These are phyloP conservation scores for Capsella bursapastoris DNA, from an alignment of 345 rosid genomes.

Conservation along the genomic window DNA sequence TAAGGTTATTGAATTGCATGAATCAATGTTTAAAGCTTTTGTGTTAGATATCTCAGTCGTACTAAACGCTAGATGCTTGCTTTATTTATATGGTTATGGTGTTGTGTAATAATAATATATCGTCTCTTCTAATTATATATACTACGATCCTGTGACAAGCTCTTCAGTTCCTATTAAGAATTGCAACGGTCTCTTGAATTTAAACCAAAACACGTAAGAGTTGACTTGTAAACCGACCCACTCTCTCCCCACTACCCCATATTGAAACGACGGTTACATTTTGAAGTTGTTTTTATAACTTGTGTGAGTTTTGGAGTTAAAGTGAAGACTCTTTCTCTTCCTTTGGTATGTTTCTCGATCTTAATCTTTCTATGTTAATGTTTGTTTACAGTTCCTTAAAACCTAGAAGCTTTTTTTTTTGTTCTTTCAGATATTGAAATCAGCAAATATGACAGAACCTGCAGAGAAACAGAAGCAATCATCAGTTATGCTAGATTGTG, in stretches of 20 bases:
- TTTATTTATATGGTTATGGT: background rate
- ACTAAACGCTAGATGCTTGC: no score
- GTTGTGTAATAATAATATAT: no score
- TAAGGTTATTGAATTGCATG: background rate
- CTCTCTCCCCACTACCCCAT: background rate
- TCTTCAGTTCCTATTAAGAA: no score
- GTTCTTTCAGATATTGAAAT: background rate
- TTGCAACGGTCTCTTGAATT: no score
- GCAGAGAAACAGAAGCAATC: background rate
- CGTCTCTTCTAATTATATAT: no score
- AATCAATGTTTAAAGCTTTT: background rate
- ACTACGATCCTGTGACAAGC: no score
- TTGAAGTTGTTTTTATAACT: background rate
- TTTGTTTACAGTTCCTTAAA: no score
- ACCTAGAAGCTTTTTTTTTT: no score
- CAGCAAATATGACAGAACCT: background rate
- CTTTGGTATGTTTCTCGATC: background rate
- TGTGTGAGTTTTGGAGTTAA: background rate
- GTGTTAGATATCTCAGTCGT: background rate
- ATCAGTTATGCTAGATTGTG: background rate
- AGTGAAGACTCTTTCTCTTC: background rate
- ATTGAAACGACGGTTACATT: background rate
- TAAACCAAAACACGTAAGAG: no score
- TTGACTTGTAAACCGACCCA: background rate
- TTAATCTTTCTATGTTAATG: no score